phyloP scores from a whole-genome alignment of 768 basidiomycete species.

The Naganishia kalamii region DNA sequence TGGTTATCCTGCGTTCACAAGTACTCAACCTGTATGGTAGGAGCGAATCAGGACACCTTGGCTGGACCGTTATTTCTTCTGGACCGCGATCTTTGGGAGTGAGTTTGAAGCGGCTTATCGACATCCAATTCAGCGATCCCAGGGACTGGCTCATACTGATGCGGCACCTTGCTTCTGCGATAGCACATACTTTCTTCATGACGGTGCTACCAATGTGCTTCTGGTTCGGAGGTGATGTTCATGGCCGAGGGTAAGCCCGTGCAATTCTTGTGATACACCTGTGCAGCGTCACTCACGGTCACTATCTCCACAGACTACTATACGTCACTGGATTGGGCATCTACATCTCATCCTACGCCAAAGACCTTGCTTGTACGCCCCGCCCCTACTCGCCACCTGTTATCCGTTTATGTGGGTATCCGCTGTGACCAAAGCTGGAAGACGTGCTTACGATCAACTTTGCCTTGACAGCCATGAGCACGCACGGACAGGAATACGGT shows the following conservation, averaged over 20 bases:
- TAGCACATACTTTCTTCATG: conserved; percentile 69
- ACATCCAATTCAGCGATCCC: not conserved
- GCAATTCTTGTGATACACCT: not conserved
- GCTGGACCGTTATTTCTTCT: conserved; percentile 44
- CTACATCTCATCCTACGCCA: conserved; percentile 77
- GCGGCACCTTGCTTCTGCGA: not conserved
- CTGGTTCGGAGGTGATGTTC: conserved; percentile 73
- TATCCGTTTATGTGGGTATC: conserved; percentile 67
- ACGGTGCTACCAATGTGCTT: conserved; percentile 73
- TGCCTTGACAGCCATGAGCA: conserved; percentile 38
- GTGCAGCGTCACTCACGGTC: too few species aligned
- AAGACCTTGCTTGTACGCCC: conserved; percentile 84
- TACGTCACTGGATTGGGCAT: conserved; percentile 70
- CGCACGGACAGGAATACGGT: conserved; percentile 38
- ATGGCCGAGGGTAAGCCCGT: conserved; percentile 65
- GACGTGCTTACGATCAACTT: not conserved
- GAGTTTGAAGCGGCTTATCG: too few species aligned
- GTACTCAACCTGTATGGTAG: not conserved
- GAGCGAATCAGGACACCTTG: conserved; percentile 26
- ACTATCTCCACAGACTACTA: conserved; percentile 62
- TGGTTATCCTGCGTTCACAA: not conserved
- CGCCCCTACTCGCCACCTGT: conserved; percentile 87
- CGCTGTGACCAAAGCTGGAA: not conserved
- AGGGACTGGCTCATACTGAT: not conserved
- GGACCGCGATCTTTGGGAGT: conserved; percentile 47